Percentiles rank a stretch among this genome's conserved stretches.
Evolutionary conservation across 495 filamentous ascomycete species (phyloP).

Genomic region (Pyrenopolyporus hunteri): DNA sequence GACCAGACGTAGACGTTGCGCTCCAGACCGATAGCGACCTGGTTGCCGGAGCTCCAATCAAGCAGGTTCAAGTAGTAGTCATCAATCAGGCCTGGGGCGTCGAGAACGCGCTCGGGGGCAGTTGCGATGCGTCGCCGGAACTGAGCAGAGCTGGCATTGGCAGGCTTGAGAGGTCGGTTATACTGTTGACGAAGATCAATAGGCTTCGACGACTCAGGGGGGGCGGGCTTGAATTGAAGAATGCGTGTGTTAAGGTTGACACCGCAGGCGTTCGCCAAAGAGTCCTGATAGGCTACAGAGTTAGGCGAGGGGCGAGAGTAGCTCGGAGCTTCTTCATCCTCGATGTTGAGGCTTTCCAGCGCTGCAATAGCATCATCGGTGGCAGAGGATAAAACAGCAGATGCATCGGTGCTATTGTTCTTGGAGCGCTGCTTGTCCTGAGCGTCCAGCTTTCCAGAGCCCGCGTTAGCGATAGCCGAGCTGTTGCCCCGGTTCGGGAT

Average conservation of each 20-base stretch:
- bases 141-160: slow-evolving; percentile 74
- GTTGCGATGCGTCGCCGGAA: slow-evolving; percentile 90
- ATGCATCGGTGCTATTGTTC: slow-evolving; percentile 68
- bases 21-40: slow-evolving; percentile 96
- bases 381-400: slow-evolving; percentile 70
- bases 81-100: slow-evolving; percentile 93
- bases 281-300: slow-evolving; percentile 88
- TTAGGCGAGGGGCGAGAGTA: slow-evolving; percentile 84
- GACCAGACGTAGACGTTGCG: slow-evolving; percentile 99
- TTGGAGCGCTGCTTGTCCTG: slow-evolving; percentile 71
- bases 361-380: slow-evolving; percentile 80
- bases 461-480: slow-evolving; percentile 81
- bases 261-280: slow-evolving; percentile 88
- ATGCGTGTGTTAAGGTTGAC: slow-evolving; percentile 93
- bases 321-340: slow-evolving; percentile 55
- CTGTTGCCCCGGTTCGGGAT: slow-evolving; percentile 91
- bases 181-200: slow-evolving; percentile 97
- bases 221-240: slow-evolving; percentile 96
- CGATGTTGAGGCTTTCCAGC: slow-evolving; percentile 75
- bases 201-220: slow-evolving; percentile 95
- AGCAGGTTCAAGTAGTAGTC: slow-evolving; percentile 99
- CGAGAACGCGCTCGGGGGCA: slow-evolving; percentile 94
- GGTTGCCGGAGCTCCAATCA: slow-evolving; percentile 97
- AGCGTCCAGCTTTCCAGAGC: slow-evolving; percentile 77
- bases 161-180: slow-evolving; percentile 89